Percentiles rank a stretch among this genome's conserved stretches.
phyloP scores from a whole-genome alignment of 2,329 filamentous ascomycete genomes.

The Colletotrichum tofieldiae region DNA sequence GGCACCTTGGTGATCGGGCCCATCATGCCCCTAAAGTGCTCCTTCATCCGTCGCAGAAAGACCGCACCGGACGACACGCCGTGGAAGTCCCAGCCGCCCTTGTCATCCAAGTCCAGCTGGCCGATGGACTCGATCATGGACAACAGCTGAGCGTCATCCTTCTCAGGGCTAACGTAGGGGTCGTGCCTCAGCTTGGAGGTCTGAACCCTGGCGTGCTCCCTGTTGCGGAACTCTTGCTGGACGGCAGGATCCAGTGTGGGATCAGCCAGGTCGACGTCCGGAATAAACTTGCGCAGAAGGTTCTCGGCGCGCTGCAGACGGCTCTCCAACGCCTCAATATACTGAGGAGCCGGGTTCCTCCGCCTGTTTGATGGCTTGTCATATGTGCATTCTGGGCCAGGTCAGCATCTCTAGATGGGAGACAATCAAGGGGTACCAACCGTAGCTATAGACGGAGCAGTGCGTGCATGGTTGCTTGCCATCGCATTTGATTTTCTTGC shows the following conservation, averaged over 20 bases:
- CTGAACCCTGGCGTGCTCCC: constrained; percentile 67
- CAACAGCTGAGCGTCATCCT: constrained; percentile 82
- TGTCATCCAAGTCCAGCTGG: constrained; percentile 91
- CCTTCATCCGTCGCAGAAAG: constrained; percentile 88
- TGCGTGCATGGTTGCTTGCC: constrained; percentile 93
- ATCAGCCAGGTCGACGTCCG: constrained; percentile 88
- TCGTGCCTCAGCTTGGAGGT: constrained; percentile 59
- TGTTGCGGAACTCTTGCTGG: constrained; percentile 76
- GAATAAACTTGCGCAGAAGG: constrained; percentile 83
- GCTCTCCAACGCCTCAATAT: constrained; percentile 90
- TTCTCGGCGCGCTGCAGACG: constrained; percentile 87
- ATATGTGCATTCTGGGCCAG: constrained; percentile 85
- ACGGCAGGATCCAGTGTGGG: constrained; percentile 85
- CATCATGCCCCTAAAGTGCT: constrained; percentile 86
- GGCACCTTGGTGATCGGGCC: constrained; percentile 74
- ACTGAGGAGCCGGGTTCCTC: constrained; percentile 91
- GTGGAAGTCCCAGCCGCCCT: constrained; percentile 94
- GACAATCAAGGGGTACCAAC: constrained; percentile 66
- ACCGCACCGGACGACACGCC: constrained; percentile 93
- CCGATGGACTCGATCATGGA: constrained; percentile 97
- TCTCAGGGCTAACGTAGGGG: constrained; percentile 53
- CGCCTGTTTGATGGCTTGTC: constrained; percentile 94
- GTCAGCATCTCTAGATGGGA: constrained; percentile 45
- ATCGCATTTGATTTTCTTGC: constrained; percentile 91
- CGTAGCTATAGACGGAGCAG: constrained; percentile 98